These are phyloP conservation scores for Pichia sp. DNA, from an alignment of 1,139 yeast species.

Conservation along the genomic window DNA sequence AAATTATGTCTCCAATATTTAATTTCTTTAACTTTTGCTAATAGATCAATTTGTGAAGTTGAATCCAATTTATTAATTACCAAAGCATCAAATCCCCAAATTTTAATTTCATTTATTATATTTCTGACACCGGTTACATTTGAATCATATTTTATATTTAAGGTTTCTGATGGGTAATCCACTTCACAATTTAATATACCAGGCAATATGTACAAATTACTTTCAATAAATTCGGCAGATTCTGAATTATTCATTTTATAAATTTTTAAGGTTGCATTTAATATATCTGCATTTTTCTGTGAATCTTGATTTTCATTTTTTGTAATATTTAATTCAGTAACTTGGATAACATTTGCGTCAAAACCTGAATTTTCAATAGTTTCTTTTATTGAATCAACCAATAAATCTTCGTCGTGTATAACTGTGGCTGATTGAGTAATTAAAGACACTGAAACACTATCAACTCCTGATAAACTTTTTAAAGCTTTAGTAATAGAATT, in stretches of 20 bases:
- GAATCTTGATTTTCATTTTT: neutral
- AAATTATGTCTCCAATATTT: conserved; percentile 59
- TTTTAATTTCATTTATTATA: conserved; percentile 44
- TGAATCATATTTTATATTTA: conserved; percentile 42
- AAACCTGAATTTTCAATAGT: conserved; percentile 73
- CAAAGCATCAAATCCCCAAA: conserved; percentile 44
- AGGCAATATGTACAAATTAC: conserved; percentile 34
- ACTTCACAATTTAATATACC: conserved; percentile 44
- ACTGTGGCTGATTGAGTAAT: conserved; percentile 68
- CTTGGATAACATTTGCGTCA: conserved; percentile 33
- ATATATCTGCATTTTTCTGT: conserved; percentile 9
- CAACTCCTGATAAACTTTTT: conserved; percentile 41
- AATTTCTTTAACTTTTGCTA: conserved; percentile 68
- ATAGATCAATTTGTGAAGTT: conserved; percentile 58
- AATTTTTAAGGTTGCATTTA: conserved; percentile 32
- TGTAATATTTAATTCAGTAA: conserved; percentile 34
- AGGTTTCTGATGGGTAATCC: conserved; percentile 36
- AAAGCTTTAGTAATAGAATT: conserved; percentile 55
- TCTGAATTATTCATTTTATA: conserved; percentile 60
- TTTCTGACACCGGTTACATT: conserved; percentile 48
- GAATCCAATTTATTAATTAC: conserved; percentile 37
- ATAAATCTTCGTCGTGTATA: conserved; percentile 33
- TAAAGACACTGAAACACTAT: conserved; percentile 51
- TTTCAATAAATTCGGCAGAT: conserved; percentile 47
- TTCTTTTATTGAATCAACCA: conserved; percentile 37